Conservation (phyloP, 2,329 filamentous ascomycete genomes). For the Lachnellula subtilissima region DNA sequence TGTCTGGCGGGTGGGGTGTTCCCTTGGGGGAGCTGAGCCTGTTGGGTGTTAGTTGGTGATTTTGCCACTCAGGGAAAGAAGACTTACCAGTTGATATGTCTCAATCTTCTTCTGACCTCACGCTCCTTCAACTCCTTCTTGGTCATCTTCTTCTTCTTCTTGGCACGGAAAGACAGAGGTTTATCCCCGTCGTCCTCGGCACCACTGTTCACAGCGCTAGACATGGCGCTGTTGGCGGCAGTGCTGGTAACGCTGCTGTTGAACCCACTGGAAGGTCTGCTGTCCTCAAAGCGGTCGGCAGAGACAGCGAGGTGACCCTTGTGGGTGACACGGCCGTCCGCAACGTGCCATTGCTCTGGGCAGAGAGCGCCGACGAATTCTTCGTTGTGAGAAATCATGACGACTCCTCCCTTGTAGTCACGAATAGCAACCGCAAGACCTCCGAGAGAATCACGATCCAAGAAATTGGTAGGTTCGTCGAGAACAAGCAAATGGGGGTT, state of each 20-base stretch:
- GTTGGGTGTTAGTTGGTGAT: constrained; percentile 2
- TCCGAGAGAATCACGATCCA: constrained; percentile 95
- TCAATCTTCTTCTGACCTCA: constrained; percentile 77
- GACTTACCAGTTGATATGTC: constrained; percentile 69
- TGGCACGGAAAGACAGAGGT: constrained; percentile 74
- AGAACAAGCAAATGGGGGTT: constrained; percentile 96
- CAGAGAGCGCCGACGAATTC: constrained; percentile 96
- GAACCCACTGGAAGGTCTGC: constrained; percentile 56
- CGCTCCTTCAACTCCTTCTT: constrained; percentile 93
- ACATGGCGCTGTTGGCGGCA: constrained; percentile 50
- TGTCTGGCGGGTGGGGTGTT: constrained; percentile 30
- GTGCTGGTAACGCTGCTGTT: constrained; percentile 50
- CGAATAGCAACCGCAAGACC: constrained; percentile 96
- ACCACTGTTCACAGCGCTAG: constrained; percentile 72
- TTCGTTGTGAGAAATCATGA: constrained; percentile 99
- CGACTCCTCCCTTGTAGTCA: constrained; percentile 96
- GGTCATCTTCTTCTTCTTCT: constrained; percentile 98
- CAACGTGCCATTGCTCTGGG: constrained; percentile 94
- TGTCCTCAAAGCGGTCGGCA: constrained; percentile 84
- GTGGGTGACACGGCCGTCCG: constrained; percentile 79
- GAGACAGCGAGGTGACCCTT: constrained; percentile 71
- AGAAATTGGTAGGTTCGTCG: constrained; percentile 98
- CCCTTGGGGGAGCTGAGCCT: constrained; percentile 33
- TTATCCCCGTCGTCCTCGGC: constrained; percentile 69
- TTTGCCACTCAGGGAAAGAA: constrained; percentile 31